phyloP scores from a whole-genome alignment of 768 basidiomycete genomes.

The Kwoniella bestiolae region DNA sequence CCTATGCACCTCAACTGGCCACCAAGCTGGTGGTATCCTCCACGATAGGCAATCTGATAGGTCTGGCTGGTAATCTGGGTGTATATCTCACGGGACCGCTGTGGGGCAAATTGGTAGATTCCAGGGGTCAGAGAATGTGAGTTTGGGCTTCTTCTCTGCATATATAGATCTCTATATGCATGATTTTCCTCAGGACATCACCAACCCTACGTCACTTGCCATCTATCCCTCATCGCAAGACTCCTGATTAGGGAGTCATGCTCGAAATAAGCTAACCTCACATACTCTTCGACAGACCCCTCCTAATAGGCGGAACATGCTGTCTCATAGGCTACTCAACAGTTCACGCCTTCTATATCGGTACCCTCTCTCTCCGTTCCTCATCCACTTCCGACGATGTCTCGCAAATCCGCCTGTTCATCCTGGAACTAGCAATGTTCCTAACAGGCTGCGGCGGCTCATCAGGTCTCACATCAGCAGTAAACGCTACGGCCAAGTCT shows the following conservation, averaged over 20 bases:
- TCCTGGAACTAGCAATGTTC: conserved; percentile 69
- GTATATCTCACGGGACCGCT: conserved; percentile 76
- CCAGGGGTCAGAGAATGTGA: conserved; percentile 67
- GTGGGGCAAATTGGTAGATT: conserved; percentile 79
- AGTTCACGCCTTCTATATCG: conserved; percentile 70
- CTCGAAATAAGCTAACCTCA: too few relatives aligned
- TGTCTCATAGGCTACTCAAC: conserved; percentile 76
- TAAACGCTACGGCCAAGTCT: conserved; percentile 82
- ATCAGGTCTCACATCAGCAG: conserved; percentile 69
- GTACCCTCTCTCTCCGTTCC: conserved; percentile 59
- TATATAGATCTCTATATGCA: background rate
- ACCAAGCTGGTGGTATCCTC: conserved; percentile 74
- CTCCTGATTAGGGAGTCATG: too few relatives aligned
- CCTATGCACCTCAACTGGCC: conserved; percentile 85
- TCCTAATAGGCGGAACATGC: conserved; percentile 65
- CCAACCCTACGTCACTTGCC: too few relatives aligned
- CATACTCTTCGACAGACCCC: too few relatives aligned
- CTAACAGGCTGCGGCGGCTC: conserved; percentile 79
- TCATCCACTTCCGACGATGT: conserved; percentile 20
- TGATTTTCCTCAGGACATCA: background rate
- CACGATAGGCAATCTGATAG: conserved; percentile 80
- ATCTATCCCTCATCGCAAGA: too few relatives aligned
- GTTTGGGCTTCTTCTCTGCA: conserved; percentile 10
- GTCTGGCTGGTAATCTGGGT: conserved; percentile 65
- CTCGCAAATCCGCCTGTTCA: conserved; percentile 56